Evolutionary conservation across 805 yeast species (phyloP).

Genomic region (Spathaspora arborariae): DNA sequence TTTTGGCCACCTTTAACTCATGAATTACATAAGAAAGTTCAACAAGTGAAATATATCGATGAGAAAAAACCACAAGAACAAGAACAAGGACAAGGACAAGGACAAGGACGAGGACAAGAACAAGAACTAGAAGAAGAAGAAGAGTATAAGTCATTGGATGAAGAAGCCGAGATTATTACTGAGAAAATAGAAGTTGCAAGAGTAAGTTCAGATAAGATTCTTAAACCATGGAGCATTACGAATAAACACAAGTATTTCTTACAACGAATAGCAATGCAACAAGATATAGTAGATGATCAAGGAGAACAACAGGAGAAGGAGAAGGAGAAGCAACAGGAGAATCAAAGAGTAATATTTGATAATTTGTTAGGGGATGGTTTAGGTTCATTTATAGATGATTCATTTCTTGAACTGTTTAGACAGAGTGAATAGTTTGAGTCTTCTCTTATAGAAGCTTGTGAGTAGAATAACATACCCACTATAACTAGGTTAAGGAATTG

Average conservation of each 20-base stretch:
- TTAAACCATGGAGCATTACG: slow-evolving; percentile 2
- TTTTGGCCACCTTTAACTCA: slow-evolving; percentile 24
- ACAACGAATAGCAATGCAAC: slow-evolving; percentile 35
- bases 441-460: too few relatives aligned
- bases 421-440: background rate
- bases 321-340: background rate
- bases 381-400: background rate
- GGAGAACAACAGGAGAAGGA: background rate
- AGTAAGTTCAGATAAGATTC: too few relatives aligned
- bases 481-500: too few relatives aligned
- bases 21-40: slow-evolving; percentile 17
- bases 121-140: background rate
- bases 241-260: slow-evolving; percentile 15
- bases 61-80: background rate
- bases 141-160: background rate
- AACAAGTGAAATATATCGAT: slow-evolving; percentile 21
- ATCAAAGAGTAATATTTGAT: too few relatives aligned
- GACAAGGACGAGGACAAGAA: background rate
- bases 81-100: background rate
- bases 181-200: background rate
- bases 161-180: background rate
- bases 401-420: background rate
- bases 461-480: too few relatives aligned
- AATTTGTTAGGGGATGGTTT: too few relatives aligned
- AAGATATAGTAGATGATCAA: slow-evolving; percentile 27